phyloP scores from a whole-genome alignment of 306 rosid species.

The Quercus robur region DNA sequence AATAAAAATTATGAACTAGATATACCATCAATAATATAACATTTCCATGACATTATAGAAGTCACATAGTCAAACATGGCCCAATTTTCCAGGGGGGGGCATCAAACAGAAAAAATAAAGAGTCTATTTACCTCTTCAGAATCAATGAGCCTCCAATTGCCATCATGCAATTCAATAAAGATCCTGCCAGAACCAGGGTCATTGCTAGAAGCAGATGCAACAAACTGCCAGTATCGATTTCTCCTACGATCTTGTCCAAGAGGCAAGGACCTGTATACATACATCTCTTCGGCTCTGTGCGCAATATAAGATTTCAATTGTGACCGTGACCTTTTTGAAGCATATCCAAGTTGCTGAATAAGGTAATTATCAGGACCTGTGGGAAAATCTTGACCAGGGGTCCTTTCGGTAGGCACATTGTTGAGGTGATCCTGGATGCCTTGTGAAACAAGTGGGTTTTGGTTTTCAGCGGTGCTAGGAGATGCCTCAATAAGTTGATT shows the following conservation, averaged over 20 bases:
- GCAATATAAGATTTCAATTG: conserved; percentile 90
- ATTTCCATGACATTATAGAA: background rate
- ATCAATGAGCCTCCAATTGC: conserved; percentile 91
- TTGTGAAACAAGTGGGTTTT: conserved; percentile 39
- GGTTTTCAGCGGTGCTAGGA: conserved; percentile 64
- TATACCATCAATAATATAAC: background rate
- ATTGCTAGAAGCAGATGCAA: conserved; percentile 86
- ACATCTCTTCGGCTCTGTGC: conserved; percentile 94
- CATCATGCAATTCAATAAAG: conserved; percentile 75
- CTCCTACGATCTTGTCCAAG: conserved; percentile 99
- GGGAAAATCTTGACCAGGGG: conserved; percentile 55
- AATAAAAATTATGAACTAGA: background rate
- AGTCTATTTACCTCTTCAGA: conserved; percentile 70
- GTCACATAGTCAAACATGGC: background rate
- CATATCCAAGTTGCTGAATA: conserved; percentile 67
- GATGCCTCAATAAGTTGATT: conserved; percentile 54
- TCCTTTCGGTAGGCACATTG: conserved; percentile 49
- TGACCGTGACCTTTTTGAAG: conserved; percentile 89
- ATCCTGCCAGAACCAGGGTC: conserved; percentile 99
- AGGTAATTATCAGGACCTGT: conserved; percentile 62
- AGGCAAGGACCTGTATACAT: conserved; percentile 91
- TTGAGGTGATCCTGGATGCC: conserved; percentile 28
- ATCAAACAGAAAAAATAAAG: background rate
- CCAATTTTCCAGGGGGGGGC: background rate
- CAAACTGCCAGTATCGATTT: conserved; percentile 95